phyloP scores from a whole-genome alignment of 108 stramenopile genomes.

The Pseudonitzschia multistriata region DNA sequence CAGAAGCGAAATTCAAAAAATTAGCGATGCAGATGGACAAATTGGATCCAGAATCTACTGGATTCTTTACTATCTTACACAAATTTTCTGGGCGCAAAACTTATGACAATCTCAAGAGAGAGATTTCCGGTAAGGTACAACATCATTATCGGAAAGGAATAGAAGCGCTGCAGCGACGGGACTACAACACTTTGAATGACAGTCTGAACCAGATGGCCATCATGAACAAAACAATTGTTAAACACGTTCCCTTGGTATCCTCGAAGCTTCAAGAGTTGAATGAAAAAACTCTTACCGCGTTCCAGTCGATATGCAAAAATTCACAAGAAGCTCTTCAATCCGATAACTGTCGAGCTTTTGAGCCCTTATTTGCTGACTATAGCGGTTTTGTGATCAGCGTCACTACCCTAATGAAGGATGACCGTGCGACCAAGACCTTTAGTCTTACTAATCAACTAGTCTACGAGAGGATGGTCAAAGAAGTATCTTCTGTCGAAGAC shows the following conservation, averaged over 20 bases:
- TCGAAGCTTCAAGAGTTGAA: slow-evolving; percentile 23
- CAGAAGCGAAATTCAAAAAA: neutral
- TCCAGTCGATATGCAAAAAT: slow-evolving; percentile 34
- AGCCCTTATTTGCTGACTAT: slow-evolving; percentile 45
- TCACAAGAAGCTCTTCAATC: slow-evolving; percentile 25
- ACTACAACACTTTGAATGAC: slow-evolving; percentile 34
- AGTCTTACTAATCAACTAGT: slow-evolving; percentile 45
- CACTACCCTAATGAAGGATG: slow-evolving; percentile 20
- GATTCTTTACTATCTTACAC: neutral
- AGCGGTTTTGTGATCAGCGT: slow-evolving; percentile 37
- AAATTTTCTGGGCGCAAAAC: neutral
- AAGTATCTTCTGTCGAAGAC: slow-evolving; percentile 13
- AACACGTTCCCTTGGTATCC: slow-evolving; percentile 31
- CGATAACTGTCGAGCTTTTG: slow-evolving; percentile 32
- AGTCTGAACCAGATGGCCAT: slow-evolving; percentile 32
- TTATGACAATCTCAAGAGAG: slow-evolving; percentile 21
- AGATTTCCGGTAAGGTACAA: slow-evolving; percentile 15
- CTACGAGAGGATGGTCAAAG: slow-evolving; percentile 31
- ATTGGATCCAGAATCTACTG: neutral
- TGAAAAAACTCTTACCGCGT: slow-evolving; percentile 11
- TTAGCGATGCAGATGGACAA: slow-evolving; percentile 7
- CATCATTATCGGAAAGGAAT: slow-evolving; percentile 20
- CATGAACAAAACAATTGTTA: slow-evolving; percentile 22
- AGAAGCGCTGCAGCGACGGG: slow-evolving; percentile 30
- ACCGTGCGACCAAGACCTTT: slow-evolving; percentile 27